Evolutionary conservation across 805 yeast species (phyloP).

Genomic region (Soucietia sequanensis): DNA sequence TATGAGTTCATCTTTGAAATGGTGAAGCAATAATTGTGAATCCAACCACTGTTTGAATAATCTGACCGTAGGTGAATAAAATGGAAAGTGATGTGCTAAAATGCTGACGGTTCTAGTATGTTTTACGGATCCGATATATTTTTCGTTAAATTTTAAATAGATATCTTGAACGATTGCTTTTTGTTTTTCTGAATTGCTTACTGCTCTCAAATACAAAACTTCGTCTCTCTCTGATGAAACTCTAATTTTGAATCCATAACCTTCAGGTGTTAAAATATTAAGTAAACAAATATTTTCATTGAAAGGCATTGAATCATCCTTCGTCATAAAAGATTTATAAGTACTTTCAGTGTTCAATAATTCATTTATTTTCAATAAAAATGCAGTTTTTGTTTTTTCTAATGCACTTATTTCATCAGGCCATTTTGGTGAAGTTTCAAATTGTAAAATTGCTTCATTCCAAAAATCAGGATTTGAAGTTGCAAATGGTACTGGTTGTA

Average conservation of each 20-base stretch:
- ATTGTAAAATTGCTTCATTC: conserved; percentile 78
- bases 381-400: conserved; percentile 89
- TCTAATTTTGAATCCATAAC: conserved; percentile 79
- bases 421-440: conserved; percentile 91
- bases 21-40: conserved; percentile 69
- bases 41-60: conserved; percentile 89
- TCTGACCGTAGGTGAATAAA: conserved; percentile 76
- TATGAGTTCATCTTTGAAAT: conserved; percentile 72
- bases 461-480: conserved; percentile 72
- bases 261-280: conserved; percentile 79
- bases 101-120: conserved; percentile 80
- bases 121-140: conserved; percentile 64
- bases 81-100: conserved; percentile 67
- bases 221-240: conserved; percentile 85
- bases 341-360: conserved; percentile 47
- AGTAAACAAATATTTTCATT: conserved; percentile 57
- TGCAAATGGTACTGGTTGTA: conserved; percentile 83
- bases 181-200: conserved; percentile 61
- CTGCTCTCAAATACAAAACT: conserved; percentile 66
- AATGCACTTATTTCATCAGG: conserved; percentile 86
- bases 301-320: conserved; percentile 66
- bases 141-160: conserved; percentile 62
- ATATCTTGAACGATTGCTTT: conserved; percentile 58
- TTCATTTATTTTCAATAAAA: conserved; percentile 64
- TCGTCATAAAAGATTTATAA: conserved; percentile 59